phyloP scores from a whole-genome alignment of 768 basidiomycete species.

The Lactarius indigo region DNA sequence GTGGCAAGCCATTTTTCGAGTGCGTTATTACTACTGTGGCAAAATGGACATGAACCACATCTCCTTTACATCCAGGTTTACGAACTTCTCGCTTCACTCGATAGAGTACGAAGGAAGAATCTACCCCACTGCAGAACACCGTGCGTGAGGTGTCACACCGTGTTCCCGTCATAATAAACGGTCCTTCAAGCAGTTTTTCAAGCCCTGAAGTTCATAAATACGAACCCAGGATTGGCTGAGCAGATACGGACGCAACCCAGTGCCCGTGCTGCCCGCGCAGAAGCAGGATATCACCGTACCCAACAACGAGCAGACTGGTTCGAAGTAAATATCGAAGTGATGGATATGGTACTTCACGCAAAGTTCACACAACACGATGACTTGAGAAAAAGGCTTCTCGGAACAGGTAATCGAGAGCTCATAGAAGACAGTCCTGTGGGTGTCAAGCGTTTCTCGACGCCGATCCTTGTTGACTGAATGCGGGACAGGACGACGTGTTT shows the following conservation, averaged over 20 bases:
- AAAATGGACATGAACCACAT: neutral
- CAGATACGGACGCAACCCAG: constrained; percentile 21
- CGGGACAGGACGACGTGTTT: constrained; percentile 35
- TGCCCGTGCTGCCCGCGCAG: constrained; percentile 17
- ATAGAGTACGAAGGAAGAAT: constrained; percentile 11
- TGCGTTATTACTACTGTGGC: neutral
- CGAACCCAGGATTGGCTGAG: constrained; percentile 10
- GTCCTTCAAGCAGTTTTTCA: constrained; percentile 18
- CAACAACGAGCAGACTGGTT: constrained; percentile 25
- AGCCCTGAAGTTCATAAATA: constrained; percentile 21
- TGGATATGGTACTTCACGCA: constrained; percentile 40
- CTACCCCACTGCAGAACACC: constrained; percentile 25
- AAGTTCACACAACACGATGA: constrained; percentile 42
- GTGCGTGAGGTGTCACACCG: constrained; percentile 9
- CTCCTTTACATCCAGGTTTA: constrained; percentile 15
- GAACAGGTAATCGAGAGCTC: constrained; percentile 37
- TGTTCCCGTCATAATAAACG: neutral
- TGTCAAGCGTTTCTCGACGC: constrained; percentile 20
- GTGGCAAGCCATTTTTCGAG: constrained; percentile 17
- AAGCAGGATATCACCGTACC: constrained; percentile 17
- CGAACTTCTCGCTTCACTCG: constrained; percentile 22
- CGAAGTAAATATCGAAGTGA: constrained; percentile 25
- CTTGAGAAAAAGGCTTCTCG: constrained; percentile 36
- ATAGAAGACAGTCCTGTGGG: constrained; percentile 36
- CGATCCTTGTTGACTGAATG: constrained; percentile 26